Percentiles rank a stretch among this genome's conserved stretches.
Conservation (phyloP, 331 rosid genomes). For the Quercus tomentella region DNA sequence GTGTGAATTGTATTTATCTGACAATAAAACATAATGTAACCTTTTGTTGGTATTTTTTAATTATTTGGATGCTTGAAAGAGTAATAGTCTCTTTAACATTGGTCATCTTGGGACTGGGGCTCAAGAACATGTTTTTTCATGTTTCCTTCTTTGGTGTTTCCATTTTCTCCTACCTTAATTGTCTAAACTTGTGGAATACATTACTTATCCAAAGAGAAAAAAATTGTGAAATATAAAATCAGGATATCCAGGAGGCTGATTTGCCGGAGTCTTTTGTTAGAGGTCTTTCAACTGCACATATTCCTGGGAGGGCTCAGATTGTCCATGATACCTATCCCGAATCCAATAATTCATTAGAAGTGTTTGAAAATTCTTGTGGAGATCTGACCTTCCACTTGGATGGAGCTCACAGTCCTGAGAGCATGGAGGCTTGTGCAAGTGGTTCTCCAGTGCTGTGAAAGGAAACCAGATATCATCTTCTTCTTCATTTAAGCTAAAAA, state of each 20-base stretch:
- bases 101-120: background rate
- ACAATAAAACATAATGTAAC: background rate
- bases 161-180: background rate
- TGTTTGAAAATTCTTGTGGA: conserved; percentile 31
- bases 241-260: conserved; percentile 33
- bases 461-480: conserved; percentile 22
- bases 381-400: conserved; percentile 68
- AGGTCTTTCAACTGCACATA: conserved; percentile 60
- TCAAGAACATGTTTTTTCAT: background rate
- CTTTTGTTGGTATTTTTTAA: background rate
- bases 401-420: conserved; percentile 87
- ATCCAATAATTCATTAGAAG: conserved; percentile 16
- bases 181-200: background rate
- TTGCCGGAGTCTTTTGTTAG: conserved; percentile 56
- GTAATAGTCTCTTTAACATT: background rate
- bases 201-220: too few relatives aligned
- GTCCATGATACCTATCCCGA: conserved; percentile 33
- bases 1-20: background rate
- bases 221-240: conserved; percentile 10
- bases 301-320: conserved; percentile 69
- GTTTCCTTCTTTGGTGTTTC: background rate
- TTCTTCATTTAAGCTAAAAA: conserved; percentile 8
- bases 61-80: background rate
- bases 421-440: conserved; percentile 73
- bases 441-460: conserved; percentile 58